These are phyloP conservation scores for Oryza punctata DNA, from an alignment of 176 grass and related monocot species.

Conservation along the genomic window DNA sequence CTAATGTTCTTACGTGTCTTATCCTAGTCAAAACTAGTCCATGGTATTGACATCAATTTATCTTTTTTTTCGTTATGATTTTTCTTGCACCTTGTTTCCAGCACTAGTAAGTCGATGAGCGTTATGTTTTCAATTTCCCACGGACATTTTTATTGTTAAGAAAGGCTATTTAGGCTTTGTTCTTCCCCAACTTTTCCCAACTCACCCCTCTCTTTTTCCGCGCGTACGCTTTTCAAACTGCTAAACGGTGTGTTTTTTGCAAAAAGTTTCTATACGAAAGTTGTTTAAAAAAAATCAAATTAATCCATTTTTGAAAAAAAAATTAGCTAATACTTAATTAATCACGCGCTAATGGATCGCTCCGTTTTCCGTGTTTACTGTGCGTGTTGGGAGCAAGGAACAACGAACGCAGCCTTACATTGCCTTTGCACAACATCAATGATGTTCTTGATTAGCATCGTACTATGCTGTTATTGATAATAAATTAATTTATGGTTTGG, in stretches of 20 bases:
- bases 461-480: neutral
- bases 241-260: too few species aligned
- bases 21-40: neutral
- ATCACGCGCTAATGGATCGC: too few species aligned
- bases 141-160: constrained; percentile 1
- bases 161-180: constrained; percentile 26
- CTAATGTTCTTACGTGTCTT: neutral
- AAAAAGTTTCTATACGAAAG: too few species aligned
- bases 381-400: too few species aligned
- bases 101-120: neutral
- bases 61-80: constrained; percentile 3
- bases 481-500: constrained; percentile 3
- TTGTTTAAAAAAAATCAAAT: too few species aligned
- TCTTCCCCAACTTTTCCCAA: too few species aligned
- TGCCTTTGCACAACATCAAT: neutral
- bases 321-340: too few species aligned
- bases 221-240: too few species aligned
- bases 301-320: too few species aligned
- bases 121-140: neutral
- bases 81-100: neutral
- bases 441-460: constrained; percentile 1
- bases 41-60: neutral
- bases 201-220: too few species aligned
- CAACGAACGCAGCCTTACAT: too few species aligned
- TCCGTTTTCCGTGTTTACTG: too few species aligned